Base-by-base conservation (phyloP, 2,329 filamentous ascomycete species). In the Fusarium tanahbumbuense region DNA sequence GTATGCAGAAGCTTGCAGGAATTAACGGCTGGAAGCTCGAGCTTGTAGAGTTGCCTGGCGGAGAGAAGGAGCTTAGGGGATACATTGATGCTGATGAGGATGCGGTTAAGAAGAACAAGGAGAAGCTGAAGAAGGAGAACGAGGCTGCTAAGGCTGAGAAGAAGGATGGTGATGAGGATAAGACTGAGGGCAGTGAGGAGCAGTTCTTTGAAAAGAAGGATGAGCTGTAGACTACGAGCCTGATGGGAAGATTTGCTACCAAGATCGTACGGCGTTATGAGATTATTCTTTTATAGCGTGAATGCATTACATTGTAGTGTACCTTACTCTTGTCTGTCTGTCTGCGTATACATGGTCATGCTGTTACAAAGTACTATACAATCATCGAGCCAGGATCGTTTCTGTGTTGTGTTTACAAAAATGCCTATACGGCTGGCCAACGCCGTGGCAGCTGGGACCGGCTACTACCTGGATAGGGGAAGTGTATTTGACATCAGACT, bases 11-110 rank as follows among this genome's bases (percentile, higher is more conserved):
- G 73, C 76, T 92, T 42, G 92, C 93, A 0, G 87, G 89, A 5
- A 89, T 91, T 10, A 87, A 89, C 70, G 89, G 89, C 18, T 97
- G 94, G 93, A 92, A 90, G 74, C 82, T 97, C 63, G 92, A 96
- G 78, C 84, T 96, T 16, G 88, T 96, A 2, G 91, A 96, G 74
- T 84, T 88, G 13, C 87, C 90, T 1, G 72, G 67, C 3, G 85
- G 87, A 23, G 81, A 84, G 7, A 76, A 81, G 66, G 91, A 93
- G 76, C 87, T 95, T 42, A 83, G 91, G 46, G 92, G 91, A 1
- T 88, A 92, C 44, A 86, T 95, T 18, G 89, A 91, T 28, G 85
- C 87, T 2, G 84, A 87, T 1, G 83, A 85, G 12, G 78, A 81
- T 11, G 77, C 70, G 41, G 40, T 70, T n/a, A 71, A 60, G 41